Evolutionary conservation across 2,329 filamentous ascomycete species (phyloP).

Genomic region (Cordyceps javanica): DNA sequence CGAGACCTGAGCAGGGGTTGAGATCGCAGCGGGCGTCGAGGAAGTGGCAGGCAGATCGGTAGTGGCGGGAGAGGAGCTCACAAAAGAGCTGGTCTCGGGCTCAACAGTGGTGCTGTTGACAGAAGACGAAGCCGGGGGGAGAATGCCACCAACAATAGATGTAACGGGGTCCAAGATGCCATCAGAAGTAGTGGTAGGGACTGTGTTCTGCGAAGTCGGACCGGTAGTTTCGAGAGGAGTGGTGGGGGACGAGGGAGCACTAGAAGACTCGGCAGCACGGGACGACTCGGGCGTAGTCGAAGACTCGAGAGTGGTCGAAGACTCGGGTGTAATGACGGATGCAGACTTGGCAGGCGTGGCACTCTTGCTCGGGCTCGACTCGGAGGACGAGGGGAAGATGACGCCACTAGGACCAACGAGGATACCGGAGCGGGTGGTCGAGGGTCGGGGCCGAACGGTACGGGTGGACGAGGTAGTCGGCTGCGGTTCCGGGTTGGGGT

Average conservation of each 20-base stretch:
- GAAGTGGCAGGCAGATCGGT: not conserved
- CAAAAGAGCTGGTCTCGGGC: not conserved
- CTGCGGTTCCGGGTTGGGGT: constrained; percentile 14
- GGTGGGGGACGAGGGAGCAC: not conserved
- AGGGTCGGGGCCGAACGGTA: constrained; percentile 7
- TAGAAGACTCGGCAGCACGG: not conserved
- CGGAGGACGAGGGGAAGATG: constrained; percentile 6
- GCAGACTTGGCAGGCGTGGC: not conserved
- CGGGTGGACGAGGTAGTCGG: constrained; percentile 17
- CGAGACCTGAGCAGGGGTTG: no score
- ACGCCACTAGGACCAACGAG: constrained; percentile 25
- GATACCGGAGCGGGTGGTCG: constrained; percentile 15
- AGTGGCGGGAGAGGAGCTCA: not conserved
- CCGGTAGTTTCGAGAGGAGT: not conserved
- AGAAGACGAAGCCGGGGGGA: constrained; percentile 15
- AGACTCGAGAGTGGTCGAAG: not conserved
- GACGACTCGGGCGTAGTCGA: not conserved
- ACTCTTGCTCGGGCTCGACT: not conserved
- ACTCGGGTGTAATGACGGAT: no score
- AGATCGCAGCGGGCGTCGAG: not conserved
- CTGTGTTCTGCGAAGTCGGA: constrained; percentile 11
- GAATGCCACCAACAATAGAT: constrained; percentile 17
- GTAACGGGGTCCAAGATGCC: constrained; percentile 21
- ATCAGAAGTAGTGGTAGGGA: constrained; percentile 3
- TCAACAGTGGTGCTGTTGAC: not conserved